phyloP scores from a whole-genome alignment of 164 flowering plant species.

The Vitis cinerea region DNA sequence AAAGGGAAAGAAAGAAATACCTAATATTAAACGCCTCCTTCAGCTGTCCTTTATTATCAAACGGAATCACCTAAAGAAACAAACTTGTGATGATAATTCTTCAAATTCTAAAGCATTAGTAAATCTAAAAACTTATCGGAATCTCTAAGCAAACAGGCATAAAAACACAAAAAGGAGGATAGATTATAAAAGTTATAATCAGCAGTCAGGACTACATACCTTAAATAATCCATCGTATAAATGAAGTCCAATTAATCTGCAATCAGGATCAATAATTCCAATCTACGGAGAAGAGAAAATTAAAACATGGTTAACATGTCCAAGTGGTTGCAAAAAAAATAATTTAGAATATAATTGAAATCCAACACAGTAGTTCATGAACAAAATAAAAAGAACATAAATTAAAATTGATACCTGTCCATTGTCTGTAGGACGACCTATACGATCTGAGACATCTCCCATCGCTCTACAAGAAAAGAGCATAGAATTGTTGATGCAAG shows the following conservation, averaged over 20 bases:
- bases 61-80: constrained; percentile 84
- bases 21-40: constrained; percentile 97
- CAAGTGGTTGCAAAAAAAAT: neutral
- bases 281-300: constrained; percentile 47
- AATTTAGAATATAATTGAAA: neutral
- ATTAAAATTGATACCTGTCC: constrained; percentile 67
- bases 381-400: neutral
- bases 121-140: neutral
- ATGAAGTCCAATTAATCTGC: constrained; percentile 97
- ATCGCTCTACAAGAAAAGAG: constrained; percentile 56
- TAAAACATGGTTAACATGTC: neutral
- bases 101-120: neutral
- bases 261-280: constrained; percentile 97
- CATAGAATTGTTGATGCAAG: neutral
- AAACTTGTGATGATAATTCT: neutral
- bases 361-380: neutral
- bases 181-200: neutral
- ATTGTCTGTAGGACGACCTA: constrained; percentile 96
- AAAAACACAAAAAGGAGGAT: neutral
- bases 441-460: constrained; percentile 99
- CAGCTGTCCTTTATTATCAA: constrained; percentile 93
- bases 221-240: constrained; percentile 97
- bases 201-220: constrained; percentile 37
- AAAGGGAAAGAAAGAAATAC: constrained; percentile 29
- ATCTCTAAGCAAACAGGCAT: neutral